phyloP scores from a whole-genome alignment of 1,284 basidiomycete genomes.

The Irpex sp. region DNA sequence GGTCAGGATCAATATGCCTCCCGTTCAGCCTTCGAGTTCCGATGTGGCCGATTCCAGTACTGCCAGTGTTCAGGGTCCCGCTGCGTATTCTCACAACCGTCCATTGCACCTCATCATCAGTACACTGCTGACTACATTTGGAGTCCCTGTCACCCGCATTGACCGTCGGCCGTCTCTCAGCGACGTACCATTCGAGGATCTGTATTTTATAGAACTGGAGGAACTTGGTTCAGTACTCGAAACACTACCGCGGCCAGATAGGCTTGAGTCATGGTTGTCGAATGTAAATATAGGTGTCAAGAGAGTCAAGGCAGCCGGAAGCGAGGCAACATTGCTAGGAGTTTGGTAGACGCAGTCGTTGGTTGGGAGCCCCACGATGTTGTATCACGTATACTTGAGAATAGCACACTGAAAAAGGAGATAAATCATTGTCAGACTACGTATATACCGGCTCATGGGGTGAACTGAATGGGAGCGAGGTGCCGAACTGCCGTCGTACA shows the following conservation, averaged over 20 bases:
- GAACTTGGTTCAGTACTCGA: conserved; percentile 16
- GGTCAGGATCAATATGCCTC: conserved; percentile 29
- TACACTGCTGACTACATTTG: conserved; percentile 29
- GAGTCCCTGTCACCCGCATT: conserved; percentile 41
- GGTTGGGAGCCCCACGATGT: no score
- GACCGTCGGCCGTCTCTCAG: conserved; percentile 58
- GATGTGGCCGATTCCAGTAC: background rate
- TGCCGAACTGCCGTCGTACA: no score
- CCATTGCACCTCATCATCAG: conserved; percentile 23
- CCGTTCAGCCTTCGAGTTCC: background rate
- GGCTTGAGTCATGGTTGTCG: conserved; percentile 21
- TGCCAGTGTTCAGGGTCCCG: background rate
- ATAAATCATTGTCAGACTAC: no score
- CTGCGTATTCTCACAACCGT: conserved; percentile 14
- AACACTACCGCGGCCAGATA: conserved; percentile 8
- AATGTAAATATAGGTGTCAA: conserved; percentile 34
- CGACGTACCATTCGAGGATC: conserved; percentile 47
- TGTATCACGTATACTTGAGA: no score
- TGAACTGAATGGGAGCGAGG: no score
- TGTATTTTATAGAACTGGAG: conserved; percentile 42
- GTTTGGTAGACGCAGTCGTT: conserved; percentile 20
- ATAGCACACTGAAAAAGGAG: no score
- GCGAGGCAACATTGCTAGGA: conserved; percentile 28
- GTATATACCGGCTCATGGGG: no score
- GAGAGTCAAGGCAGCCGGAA: conserved; percentile 31